These are phyloP conservation scores for Amyloporia xantha DNA, from an alignment of 768 basidiomycete genomes.

Conservation along the genomic window DNA sequence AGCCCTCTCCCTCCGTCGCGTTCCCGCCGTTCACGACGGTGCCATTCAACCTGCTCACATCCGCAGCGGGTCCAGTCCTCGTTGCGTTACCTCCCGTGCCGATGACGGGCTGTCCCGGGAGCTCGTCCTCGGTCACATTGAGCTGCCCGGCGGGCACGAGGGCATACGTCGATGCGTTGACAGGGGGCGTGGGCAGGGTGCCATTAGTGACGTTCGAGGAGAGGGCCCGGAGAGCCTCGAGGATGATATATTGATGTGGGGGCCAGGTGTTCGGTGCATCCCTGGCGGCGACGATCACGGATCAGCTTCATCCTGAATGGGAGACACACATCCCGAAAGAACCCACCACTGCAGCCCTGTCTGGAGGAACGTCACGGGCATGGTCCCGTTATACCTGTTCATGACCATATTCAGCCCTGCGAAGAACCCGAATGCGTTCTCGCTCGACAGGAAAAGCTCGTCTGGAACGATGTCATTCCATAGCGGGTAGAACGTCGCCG, in stretches of 20 bases:
- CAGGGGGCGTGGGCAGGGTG: slow-evolving; percentile 43
- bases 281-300: no score
- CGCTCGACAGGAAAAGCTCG: slow-evolving; percentile 50
- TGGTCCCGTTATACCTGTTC: slow-evolving; percentile 83
- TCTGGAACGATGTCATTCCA: slow-evolving; percentile 84
- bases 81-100: slow-evolving; percentile 40
- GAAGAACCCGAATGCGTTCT: slow-evolving; percentile 67
- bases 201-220: slow-evolving; percentile 64
- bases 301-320: neutral
- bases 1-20: slow-evolving; percentile 52
- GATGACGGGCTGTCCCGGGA: slow-evolving; percentile 61
- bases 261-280: slow-evolving; percentile 90
- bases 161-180: slow-evolving; percentile 52
- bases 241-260: slow-evolving; percentile 74
- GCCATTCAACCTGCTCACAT: slow-evolving; percentile 49
- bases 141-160: slow-evolving; percentile 79
- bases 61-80: slow-evolving; percentile 45
- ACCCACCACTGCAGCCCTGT: slow-evolving; percentile 77
- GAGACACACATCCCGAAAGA: neutral
- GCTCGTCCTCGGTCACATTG: slow-evolving; percentile 58
- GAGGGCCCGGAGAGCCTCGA: slow-evolving; percentile 70
- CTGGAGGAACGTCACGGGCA: slow-evolving; percentile 71
- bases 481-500: slow-evolving; percentile 75
- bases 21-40: slow-evolving; percentile 68
- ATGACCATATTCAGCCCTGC: slow-evolving; percentile 70